These are phyloP conservation scores for Mycena amicta DNA, from an alignment of 768 basidiomycete species.

Conservation along the genomic window DNA sequence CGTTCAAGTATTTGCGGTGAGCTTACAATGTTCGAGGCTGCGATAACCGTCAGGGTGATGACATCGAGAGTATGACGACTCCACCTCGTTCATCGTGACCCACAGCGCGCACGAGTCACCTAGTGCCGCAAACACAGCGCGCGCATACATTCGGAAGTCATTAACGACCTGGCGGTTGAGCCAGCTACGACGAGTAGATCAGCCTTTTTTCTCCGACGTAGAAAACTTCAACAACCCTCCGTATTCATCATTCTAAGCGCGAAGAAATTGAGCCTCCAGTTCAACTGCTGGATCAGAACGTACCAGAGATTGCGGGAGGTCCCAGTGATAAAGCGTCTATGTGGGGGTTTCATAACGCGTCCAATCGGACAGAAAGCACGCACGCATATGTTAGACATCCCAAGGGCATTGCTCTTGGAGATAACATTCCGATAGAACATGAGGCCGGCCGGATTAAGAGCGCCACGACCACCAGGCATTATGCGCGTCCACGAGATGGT, in stretches of 20 bases:
- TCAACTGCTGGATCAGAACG: too few species aligned
- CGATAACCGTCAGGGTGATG: neutral
- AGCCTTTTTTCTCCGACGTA: neutral
- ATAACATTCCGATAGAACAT: conserved; percentile 48
- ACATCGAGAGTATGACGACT: neutral
- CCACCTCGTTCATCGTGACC: conserved; percentile 25
- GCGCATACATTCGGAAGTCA: conserved; percentile 50
- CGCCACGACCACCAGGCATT: conserved; percentile 50
- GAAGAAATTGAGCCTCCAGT: conserved; percentile 40
- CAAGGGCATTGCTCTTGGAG: conserved; percentile 44
- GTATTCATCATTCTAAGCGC: conserved; percentile 11
- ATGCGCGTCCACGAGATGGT: conserved; percentile 58
- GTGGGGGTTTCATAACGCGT: conserved; percentile 3
- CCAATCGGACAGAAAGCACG: conserved; percentile 19
- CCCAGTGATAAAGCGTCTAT: conserved; percentile 56
- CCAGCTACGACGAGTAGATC: conserved; percentile 38
- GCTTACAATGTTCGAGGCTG: conserved; percentile 23
- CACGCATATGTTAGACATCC: conserved; percentile 48
- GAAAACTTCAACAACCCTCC: conserved; percentile 12
- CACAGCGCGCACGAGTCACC: conserved; percentile 15
- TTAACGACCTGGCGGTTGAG: conserved; percentile 46
- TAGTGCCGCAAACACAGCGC: conserved; percentile 17
- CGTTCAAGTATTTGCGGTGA: neutral
- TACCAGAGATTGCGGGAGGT: conserved; percentile 52
- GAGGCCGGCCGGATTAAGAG: conserved; percentile 49